phyloP scores from a whole-genome alignment of 768 basidiomycete genomes.

The Lactifluus piperatus region DNA sequence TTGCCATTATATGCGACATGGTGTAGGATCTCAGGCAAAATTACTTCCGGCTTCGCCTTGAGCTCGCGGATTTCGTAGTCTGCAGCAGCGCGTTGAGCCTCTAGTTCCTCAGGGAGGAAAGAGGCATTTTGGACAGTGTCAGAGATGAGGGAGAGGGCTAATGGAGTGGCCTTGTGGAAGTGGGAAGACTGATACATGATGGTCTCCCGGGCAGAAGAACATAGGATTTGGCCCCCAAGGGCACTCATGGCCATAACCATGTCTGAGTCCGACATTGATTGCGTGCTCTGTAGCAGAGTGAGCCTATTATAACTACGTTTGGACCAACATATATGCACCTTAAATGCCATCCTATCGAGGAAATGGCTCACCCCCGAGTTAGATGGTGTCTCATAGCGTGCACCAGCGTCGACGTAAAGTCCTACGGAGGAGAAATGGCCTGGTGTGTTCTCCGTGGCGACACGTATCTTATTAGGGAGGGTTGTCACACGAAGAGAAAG shows the following conservation, averaged over 20 bases:
- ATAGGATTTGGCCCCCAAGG: slow-evolving; percentile 87
- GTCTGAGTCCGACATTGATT: slow-evolving; percentile 48
- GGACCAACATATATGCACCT: slow-evolving; percentile 41
- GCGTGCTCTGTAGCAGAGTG: slow-evolving; percentile 50
- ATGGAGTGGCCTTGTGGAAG: slow-evolving; percentile 73
- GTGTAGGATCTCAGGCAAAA: slow-evolving; percentile 86
- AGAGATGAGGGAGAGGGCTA: slow-evolving; percentile 80
- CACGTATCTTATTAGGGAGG: slow-evolving; percentile 82
- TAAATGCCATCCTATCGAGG: slow-evolving; percentile 93
- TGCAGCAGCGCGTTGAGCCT: slow-evolving; percentile 77
- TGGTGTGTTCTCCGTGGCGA: slow-evolving; percentile 85
- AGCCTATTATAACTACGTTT: background rate
- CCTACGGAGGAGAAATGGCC: slow-evolving; percentile 94
- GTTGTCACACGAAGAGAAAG: slow-evolving; percentile 62
- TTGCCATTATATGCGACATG: slow-evolving; percentile 69
- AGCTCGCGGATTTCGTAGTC: slow-evolving; percentile 89
- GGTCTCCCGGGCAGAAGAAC: slow-evolving; percentile 83
- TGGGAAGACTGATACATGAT: slow-evolving; percentile 99
- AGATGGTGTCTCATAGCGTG: slow-evolving; percentile 71
- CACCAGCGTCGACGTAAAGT: slow-evolving; percentile 89
- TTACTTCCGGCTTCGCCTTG: slow-evolving; percentile 81
- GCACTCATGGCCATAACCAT: slow-evolving; percentile 77
- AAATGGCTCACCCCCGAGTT: slow-evolving; percentile 85
- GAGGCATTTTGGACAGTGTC: slow-evolving; percentile 81
- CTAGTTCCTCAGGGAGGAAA: slow-evolving; percentile 70